Conservation (phyloP, 129 eudicot species). For the Pulicaria dysenterica region DNA sequence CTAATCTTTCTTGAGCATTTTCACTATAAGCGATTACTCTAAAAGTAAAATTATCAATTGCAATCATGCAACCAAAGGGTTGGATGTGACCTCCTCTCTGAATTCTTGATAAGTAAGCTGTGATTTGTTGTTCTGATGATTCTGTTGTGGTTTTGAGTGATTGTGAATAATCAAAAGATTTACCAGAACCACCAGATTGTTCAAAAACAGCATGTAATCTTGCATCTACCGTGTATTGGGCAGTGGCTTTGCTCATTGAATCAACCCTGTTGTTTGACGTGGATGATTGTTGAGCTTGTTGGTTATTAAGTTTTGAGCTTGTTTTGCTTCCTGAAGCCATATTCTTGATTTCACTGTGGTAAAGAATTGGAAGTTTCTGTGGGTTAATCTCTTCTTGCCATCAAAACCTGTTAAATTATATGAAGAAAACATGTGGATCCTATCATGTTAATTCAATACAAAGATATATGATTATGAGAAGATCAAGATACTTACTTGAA, state of each 20-base stretch:
- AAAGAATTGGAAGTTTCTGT: neutral
- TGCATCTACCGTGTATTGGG: constrained; percentile 80
- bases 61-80: constrained; percentile 86
- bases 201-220: constrained; percentile 78
- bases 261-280: constrained; percentile 21
- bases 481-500: too few species aligned
- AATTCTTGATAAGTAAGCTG: constrained; percentile 69
- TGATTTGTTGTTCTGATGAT: constrained; percentile 61
- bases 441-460: too few species aligned
- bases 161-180: constrained; percentile 71
- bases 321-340: constrained; percentile 35
- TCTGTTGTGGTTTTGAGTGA: constrained; percentile 51
- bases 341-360: neutral
- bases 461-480: too few species aligned
- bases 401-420: too few species aligned
- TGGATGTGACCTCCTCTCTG: constrained; percentile 92
- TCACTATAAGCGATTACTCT: constrained; percentile 68
- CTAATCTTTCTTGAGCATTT: constrained; percentile 70
- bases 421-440: too few species aligned
- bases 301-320: constrained; percentile 20
- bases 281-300: constrained; percentile 18
- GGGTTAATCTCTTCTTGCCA: neutral
- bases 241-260: constrained; percentile 67
- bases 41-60: constrained; percentile 56
- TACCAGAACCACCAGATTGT: constrained; percentile 73